Evolutionary conservation across 2,329 filamentous ascomycete genomes (phyloP), one percentile per base, ranked within the genome.

Genomic region (Fragosphaeria purpurea): DNA sequence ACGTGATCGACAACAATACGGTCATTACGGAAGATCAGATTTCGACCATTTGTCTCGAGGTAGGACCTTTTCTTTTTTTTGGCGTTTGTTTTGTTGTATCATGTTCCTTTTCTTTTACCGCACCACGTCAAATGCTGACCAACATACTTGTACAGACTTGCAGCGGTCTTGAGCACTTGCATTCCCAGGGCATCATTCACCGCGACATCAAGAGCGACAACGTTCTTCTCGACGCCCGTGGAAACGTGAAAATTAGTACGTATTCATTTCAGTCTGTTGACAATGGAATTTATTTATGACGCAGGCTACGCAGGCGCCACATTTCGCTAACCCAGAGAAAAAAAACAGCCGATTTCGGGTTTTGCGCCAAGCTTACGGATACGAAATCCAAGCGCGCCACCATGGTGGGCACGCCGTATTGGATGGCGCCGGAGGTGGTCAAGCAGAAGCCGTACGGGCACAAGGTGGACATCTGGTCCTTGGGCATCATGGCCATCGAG

Each of bases 151-250:
- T 37, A 58, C 67, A 96, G 90, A 97, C 93, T 53, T 97, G 93
- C 76, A 88, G 86, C 67, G 93, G 93, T 55, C 73, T 98, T 59
- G 87, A 95, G 60, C 91, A 98, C 67, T 77, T 98, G 8, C 93
- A 98, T 71, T 83, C 84, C 50, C 90, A 97, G 67, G 93, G 89
- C 70, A 97, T 97, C 59, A 98, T 98, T 58, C 93, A 98, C 67
- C 86, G 93, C 72, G 93, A 98, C 68, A 98, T 98, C 74, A 98
- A 98, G 80, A 93, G 86, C 71, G 93, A 98, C 74, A 98, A 98
- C 64, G 91, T 98, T 58, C 80, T 98, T 51, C 78, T 98, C 58
- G 90, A 95, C 64, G 88, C 87, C 50, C 86, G 88, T 60, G 93
- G 93, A 60, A 93, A 95, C 63, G 91, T 98, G 68, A 98, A 98